phyloP scores from a whole-genome alignment of 2,329 filamentous ascomycete genomes.

The Bretziella fagacearum region DNA sequence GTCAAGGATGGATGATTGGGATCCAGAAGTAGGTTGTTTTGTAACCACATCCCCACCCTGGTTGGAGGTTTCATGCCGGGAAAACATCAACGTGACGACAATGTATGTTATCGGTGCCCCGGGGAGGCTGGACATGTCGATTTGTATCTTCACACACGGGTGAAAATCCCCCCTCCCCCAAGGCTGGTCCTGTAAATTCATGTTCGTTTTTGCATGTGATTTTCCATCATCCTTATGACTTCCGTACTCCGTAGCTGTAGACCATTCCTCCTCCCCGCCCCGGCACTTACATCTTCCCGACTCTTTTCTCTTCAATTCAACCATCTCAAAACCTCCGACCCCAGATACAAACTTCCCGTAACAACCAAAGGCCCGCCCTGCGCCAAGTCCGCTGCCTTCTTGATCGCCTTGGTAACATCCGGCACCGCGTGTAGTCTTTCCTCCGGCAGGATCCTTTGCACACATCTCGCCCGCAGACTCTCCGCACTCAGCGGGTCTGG shows the following conservation, averaged over 20 bases:
- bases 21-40: not conserved
- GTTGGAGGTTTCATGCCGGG: not conserved
- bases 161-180: not conserved
- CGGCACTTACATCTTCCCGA: not conserved
- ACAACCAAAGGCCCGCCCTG: slow-evolving; percentile 22
- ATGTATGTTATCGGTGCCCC: not conserved
- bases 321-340: slow-evolving; percentile 14
- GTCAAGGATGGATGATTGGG: not conserved
- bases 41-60: not conserved
- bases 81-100: not conserved
- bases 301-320: not conserved
- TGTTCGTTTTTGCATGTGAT: too few relatives aligned
- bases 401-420: slow-evolving; percentile 9
- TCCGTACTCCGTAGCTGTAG: too few relatives aligned
- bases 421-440: slow-evolving; percentile 7
- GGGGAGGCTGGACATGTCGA: too few relatives aligned
- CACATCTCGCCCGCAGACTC: slow-evolving; percentile 9
- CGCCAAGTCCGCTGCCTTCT: slow-evolving; percentile 9
- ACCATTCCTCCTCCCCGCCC: too few relatives aligned
- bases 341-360: slow-evolving; percentile 27
- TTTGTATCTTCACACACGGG: not conserved
- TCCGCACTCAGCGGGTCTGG: slow-evolving; percentile 10
- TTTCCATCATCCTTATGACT: too few relatives aligned
- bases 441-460: slow-evolving; percentile 9
- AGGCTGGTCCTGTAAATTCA: too few relatives aligned